Percentiles rank a stretch among this genome's conserved stretches.
These are phyloP conservation scores for Mycena vitilis DNA, from an alignment of 768 basidiomycete species.

Conservation along the genomic window DNA sequence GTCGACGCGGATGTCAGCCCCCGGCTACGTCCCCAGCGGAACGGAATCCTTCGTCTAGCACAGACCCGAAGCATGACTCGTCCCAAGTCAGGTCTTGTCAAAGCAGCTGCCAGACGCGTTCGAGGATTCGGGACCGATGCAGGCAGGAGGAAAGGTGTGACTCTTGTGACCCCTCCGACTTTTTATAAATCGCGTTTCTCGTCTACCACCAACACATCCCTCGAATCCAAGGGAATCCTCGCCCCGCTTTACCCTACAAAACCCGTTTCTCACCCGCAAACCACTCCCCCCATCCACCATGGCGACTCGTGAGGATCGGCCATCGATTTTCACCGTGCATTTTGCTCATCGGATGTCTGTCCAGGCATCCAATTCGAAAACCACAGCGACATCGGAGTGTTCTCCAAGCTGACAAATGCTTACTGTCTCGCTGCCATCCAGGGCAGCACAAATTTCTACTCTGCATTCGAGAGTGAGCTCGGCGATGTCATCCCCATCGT, in stretches of 20 bases:
- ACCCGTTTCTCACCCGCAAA: neutral
- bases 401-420: conserved; percentile 96
- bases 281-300: conserved; percentile 49
- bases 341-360: neutral
- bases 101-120: no score
- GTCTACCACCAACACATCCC: conserved; percentile 7
- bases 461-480: conserved; percentile 95
- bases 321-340: conserved; percentile 11
- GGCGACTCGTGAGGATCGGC: conserved; percentile 71
- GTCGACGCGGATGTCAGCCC: conserved; percentile 8
- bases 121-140: neutral
- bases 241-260: conserved; percentile 5
- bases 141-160: neutral
- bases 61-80: conserved; percentile 15
- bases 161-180: neutral
- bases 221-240: conserved; percentile 17
- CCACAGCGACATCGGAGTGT: conserved; percentile 95
- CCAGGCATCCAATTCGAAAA: conserved; percentile 94
- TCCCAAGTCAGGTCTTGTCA: no score
- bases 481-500: conserved; percentile 95
- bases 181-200: conserved; percentile 18
- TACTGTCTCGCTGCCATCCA: conserved; percentile 96
- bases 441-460: conserved; percentile 98
- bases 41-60: neutral
- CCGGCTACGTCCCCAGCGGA: conserved; percentile 8